A percentile compares a stretch with the other conserved stretches of the same genome.
These are phyloP conservation scores for Pogostemon cablin DNA, from an alignment of 257 asterid genomes.

Conservation along the genomic window DNA sequence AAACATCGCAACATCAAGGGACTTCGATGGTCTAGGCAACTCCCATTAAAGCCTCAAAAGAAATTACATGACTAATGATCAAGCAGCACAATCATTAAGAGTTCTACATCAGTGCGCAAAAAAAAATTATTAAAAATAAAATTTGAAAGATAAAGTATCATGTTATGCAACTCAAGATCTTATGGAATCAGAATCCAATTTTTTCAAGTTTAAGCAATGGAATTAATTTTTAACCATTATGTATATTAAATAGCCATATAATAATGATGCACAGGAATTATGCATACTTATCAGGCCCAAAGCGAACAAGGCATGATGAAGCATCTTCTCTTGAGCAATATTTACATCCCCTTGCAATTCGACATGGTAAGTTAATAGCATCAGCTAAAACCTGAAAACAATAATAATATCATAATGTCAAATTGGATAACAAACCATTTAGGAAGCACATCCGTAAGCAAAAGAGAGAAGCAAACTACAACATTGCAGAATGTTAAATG, in stretches of 20 bases:
- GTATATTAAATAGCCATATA: slow-evolving; percentile 23
- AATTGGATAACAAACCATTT: slow-evolving; percentile 22
- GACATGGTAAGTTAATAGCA: slow-evolving; percentile 86
- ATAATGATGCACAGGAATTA: slow-evolving; percentile 23
- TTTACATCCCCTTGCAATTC: slow-evolving; percentile 95
- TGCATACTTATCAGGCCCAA: slow-evolving; percentile 80
- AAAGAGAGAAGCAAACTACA: background rate
- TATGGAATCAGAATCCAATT: slow-evolving; percentile 6
- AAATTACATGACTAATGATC: slow-evolving; percentile 14
- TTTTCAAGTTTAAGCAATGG: slow-evolving; percentile 21
- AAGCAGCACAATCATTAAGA: slow-evolving; percentile 6
- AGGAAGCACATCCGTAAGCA: slow-evolving; percentile 16
- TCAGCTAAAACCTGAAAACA: slow-evolving; percentile 88
- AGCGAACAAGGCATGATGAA: slow-evolving; percentile 93
- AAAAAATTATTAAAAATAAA: too few species aligned
- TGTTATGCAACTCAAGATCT: slow-evolving; percentile 25
- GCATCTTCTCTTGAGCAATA: slow-evolving; percentile 79
- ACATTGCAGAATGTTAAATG: background rate
- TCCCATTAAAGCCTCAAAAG: slow-evolving; percentile 28
- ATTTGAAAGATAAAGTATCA: slow-evolving; percentile 8
- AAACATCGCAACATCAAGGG: slow-evolving; percentile 25
- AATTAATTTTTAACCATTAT: slow-evolving; percentile 1
- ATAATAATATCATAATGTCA: slow-evolving; percentile 33
- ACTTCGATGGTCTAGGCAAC: slow-evolving; percentile 4
- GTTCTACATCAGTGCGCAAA: background rate